Evolutionary conservation across 1,284 basidiomycete genomes (phyloP), one percentile per base, ranked within the genome.

Genomic region (Boletus smithii): DNA sequence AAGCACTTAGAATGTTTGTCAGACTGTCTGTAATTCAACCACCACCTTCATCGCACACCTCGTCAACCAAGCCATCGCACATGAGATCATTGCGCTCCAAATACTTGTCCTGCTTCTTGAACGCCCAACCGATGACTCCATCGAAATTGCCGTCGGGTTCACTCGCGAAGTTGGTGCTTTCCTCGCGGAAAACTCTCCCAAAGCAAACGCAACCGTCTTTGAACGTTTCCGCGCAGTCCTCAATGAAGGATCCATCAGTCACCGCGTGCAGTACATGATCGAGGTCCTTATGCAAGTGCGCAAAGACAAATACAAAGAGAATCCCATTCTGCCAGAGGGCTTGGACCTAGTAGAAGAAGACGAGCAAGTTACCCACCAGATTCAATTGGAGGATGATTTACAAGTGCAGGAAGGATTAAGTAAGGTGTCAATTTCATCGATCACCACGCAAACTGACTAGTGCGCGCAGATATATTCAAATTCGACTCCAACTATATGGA

Each of bases 231-330:
- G 95, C 40, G 91, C 92, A 0, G 93, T 98, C 6, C 74, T 99
- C 35, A 97, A 99, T 69, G 97, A 99, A 67, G 94, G 92, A 37
- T 73, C 80, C 10, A 95, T 99, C 68, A 92, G 89, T 63, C 95
- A 98, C 63, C 84, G 97, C 56, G 93, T 97, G 22, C 95, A 99
- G 66, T 99, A 97, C 72, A 98, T 98, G 97, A 94, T 99, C 61
- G 97, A 99, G 70, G 95, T 99, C 5, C 76, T 97, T 44, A 97
- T 97, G 88, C 94, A 97, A 69, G 91, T 97, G 9, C 80, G 95
- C 55, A 95, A 97, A 72, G 97, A 99, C 75, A 93, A 91, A 69
- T 99, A 92, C 78, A 97, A 97, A 75, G 95, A 99, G 67, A 97
- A 99, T 66, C 95, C 94, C 17, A 83, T 91, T 53, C 72, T 99